Percentiles rank a stretch among this genome's conserved stretches.
Conservation (phyloP, 148 eudicot genomes). For the Cornus controversa region DNA sequence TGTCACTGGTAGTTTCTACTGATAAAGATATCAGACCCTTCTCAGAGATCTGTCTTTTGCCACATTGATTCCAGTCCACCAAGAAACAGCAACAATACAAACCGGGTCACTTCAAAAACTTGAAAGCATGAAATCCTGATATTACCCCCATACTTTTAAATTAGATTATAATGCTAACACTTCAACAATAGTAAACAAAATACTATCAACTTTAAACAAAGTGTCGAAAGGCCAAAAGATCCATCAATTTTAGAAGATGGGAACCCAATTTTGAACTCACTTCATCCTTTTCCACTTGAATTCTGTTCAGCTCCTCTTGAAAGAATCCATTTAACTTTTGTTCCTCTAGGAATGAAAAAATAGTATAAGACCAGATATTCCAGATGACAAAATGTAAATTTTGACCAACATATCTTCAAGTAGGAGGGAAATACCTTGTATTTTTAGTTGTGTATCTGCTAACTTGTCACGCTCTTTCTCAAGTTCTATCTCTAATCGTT, state of each 20-base stretch:
- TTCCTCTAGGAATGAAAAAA: constrained; percentile 53
- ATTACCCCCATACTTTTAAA: background rate
- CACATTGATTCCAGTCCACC: no score
- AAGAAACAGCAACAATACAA: no score
- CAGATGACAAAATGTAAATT: background rate
- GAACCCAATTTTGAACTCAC: constrained; percentile 43
- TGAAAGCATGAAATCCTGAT: background rate
- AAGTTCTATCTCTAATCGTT: constrained; percentile 50
- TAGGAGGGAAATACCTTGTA: constrained; percentile 53
- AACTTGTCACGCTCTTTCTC: constrained; percentile 59
- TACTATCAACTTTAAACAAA: background rate
- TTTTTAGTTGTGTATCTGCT: constrained; percentile 44
- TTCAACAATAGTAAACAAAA: background rate
- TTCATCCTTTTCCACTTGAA: constrained; percentile 54
- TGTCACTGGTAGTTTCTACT: background rate
- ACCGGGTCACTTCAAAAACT: background rate
- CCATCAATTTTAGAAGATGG: background rate
- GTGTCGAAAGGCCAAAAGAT: background rate
- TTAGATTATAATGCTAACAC: background rate
- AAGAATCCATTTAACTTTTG: constrained; percentile 53
- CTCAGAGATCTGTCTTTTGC: no score
- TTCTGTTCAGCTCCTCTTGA: constrained; percentile 55
- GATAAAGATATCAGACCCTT: no score
- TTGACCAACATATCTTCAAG: constrained; percentile 1
- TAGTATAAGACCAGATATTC: constrained; percentile 21